Conservation (phyloP, 352 stramenopile species). For the Globisporangium heterothallicum region DNA sequence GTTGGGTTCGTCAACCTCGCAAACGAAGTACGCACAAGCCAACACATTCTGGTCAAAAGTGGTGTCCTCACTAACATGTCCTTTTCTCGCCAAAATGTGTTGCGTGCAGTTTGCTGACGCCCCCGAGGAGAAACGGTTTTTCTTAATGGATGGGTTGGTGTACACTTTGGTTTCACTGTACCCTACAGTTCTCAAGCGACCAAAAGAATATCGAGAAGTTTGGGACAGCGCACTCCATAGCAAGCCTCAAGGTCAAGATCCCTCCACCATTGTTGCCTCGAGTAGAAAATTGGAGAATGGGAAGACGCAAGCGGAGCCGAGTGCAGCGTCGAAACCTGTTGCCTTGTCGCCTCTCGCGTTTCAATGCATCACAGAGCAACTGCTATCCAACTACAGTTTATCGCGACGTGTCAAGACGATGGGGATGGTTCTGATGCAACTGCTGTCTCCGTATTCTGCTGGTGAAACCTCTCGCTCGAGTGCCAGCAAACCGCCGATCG, state of each 20-base stretch:
- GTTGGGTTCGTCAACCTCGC: conserved; percentile 38
- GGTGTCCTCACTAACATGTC: too few species aligned
- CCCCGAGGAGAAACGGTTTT: conserved; percentile 26
- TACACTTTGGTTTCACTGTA: conserved; percentile 42
- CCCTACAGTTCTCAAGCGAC: conserved; percentile 37
- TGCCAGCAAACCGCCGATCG: conserved; percentile 16
- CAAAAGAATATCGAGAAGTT: conserved; percentile 36
- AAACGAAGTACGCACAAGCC: conserved; percentile 51
- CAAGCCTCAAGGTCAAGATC: too few species aligned
- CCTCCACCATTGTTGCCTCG: too few species aligned
- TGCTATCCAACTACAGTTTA: conserved; percentile 45
- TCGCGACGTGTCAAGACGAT: conserved; percentile 55
- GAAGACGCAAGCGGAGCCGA: conserved; percentile 5
- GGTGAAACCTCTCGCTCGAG: conserved; percentile 14
- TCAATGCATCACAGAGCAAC: conserved; percentile 30
- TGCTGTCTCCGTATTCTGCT: conserved; percentile 29
- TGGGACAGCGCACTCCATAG: conserved; percentile 37
- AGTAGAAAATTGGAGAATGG: too few species aligned
- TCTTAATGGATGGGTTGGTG: conserved; percentile 55
- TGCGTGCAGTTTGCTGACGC: conserved; percentile 27
- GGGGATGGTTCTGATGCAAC: conserved; percentile 54
- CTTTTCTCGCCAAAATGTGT: too few species aligned
- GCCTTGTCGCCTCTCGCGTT: conserved; percentile 30
- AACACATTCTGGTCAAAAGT: too few species aligned
- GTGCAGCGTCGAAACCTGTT: not conserved